Evolutionary conservation across 345 rosid genomes (phyloP), one percentile per base, ranked within the genome.

Genomic region (Mangifera indica): DNA sequence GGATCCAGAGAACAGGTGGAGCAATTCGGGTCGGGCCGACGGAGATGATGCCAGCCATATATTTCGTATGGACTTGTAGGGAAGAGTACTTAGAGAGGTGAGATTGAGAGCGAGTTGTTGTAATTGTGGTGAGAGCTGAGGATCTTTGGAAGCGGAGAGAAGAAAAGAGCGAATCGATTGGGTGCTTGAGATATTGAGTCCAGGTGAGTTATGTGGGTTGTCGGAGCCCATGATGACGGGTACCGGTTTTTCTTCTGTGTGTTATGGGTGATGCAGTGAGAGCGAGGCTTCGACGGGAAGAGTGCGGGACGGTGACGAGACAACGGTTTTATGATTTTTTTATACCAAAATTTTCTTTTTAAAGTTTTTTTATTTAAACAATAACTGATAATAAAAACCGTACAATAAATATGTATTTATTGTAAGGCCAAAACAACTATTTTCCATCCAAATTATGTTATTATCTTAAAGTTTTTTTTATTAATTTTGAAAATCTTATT

Each of bases 41-140:
- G 86, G 84, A 45, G 58, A 67, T 29, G 87, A 82, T 17, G 70
- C 85, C 21, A 78, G 44, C 92, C 97, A 94, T 71, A 92, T 67
- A 24, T 72, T 76, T 11, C 96, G 88, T 59, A 94, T 79, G 51
- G 87, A 76, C 73, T 79, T 84, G 85, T 90, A 94, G 0, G 86
- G 85, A 44, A 81, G 67, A 57, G 64, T 73, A 57, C 63, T 61
- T 60, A 20, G 75, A 37, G 87, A 82, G 22, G 82, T 69, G 72
- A 92, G 88, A 77, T 72, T 78, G 7, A 81, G 80, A 69, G 98
- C 97, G 29, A 78, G 79, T 29, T 68, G 81, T 68, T 83, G 86
- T 22, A 88, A 83, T 63, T 90, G 81, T 0, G 46, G 75, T 44
- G 95, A 73, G 69, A 91, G 88, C n/a, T 71, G 67, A 29, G 44